Percentiles rank a stretch among this genome's conserved stretches.
Conservation (phyloP, 805 yeast species). For the Citeromyces nyonsensis region DNA sequence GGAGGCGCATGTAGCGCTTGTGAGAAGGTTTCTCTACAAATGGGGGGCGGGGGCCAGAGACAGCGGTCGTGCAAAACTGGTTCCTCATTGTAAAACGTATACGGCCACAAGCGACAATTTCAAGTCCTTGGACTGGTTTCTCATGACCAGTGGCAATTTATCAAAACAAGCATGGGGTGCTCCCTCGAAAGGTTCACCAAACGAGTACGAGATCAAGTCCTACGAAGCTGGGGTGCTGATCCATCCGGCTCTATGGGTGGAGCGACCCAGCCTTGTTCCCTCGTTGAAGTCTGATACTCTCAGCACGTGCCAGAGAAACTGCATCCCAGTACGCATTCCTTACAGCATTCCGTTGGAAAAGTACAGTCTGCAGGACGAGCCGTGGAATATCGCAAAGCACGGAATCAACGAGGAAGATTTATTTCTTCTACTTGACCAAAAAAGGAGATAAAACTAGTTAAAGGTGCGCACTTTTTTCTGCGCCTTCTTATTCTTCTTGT, state of each 20-base stretch:
- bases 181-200: slow-evolving; percentile 12
- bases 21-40: slow-evolving; percentile 24
- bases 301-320: neutral
- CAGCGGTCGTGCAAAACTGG: slow-evolving; percentile 11
- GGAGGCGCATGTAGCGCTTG: slow-evolving; percentile 7
- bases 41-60: slow-evolving; percentile 21
- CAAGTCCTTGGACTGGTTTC: slow-evolving; percentile 44
- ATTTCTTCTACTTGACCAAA: neutral
- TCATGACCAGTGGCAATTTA: slow-evolving; percentile 62
- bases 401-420: too few species aligned
- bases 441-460: neutral
- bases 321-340: slow-evolving; percentile 29
- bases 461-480: slow-evolving; percentile 11
- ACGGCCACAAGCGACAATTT: slow-evolving; percentile 35
- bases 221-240: slow-evolving; percentile 43
- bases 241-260: slow-evolving; percentile 12
- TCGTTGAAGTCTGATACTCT: slow-evolving; percentile 20
- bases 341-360: slow-evolving; percentile 32
- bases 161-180: slow-evolving; percentile 77
- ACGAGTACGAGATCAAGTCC: slow-evolving; percentile 19
- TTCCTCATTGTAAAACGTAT: slow-evolving; percentile 54
- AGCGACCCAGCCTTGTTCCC: slow-evolving; percentile 21
- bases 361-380: slow-evolving; percentile 22
- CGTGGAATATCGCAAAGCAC: too few species aligned
- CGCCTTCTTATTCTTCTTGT: slow-evolving; percentile 60